Evolutionary conservation across 768 basidiomycete genomes (phyloP).

Genomic region (Lentinus brumalis): DNA sequence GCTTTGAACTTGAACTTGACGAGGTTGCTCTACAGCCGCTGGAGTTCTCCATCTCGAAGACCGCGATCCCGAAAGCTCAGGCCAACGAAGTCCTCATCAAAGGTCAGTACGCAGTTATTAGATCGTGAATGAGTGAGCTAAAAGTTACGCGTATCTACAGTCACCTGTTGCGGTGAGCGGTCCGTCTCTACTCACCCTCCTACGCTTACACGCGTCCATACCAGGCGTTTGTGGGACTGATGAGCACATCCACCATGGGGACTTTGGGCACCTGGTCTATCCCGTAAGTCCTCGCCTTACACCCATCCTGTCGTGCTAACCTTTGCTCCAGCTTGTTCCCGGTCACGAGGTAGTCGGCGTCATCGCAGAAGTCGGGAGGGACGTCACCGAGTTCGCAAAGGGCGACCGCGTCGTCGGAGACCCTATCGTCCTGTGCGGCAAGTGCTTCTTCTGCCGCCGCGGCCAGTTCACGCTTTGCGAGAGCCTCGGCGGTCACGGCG

Average conservation of each 20-base stretch:
- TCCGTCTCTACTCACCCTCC: too few relatives aligned
- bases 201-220: too few relatives aligned
- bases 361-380: constrained; percentile 72
- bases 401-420: constrained; percentile 88
- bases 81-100: too few relatives aligned
- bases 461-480: constrained; percentile 82
- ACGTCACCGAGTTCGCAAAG: constrained; percentile 71
- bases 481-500: constrained; percentile 77
- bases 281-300: background rate
- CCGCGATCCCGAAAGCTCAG: too few relatives aligned
- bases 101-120: background rate
- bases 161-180: background rate
- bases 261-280: constrained; percentile 43
- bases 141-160: background rate
- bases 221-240: constrained; percentile 66
- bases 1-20: too few relatives aligned
- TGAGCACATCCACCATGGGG: constrained; percentile 58
- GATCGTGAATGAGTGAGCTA: too few relatives aligned
- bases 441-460: constrained; percentile 84
- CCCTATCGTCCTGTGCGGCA: constrained; percentile 71
- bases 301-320: too few relatives aligned
- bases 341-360: constrained; percentile 75
- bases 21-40: too few relatives aligned
- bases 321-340: constrained; percentile 54
- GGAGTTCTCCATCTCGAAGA: too few relatives aligned